phyloP scores from a whole-genome alignment of 129 eudicot genomes.

The Glebionis coronaria region DNA sequence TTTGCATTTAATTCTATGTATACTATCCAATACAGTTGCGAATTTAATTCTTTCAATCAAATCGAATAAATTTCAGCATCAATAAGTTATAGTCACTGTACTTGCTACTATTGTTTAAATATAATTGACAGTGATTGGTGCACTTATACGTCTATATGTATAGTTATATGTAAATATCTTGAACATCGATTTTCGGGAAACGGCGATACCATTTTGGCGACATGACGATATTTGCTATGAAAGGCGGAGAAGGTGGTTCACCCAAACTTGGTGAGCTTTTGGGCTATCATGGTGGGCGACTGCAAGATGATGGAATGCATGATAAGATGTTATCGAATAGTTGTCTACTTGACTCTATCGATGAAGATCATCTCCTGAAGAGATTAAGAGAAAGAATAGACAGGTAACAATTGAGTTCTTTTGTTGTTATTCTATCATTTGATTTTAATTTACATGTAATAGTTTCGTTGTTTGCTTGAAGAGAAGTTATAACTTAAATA shows the following conservation, averaged over 20 bases:
- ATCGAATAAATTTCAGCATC: too few species aligned
- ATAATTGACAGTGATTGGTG: too few species aligned
- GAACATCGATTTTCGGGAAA: neutral
- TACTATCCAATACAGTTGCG: too few species aligned
- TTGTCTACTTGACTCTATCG: slow-evolving; percentile 8
- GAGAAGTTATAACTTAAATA: too few species aligned
- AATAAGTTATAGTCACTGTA: too few species aligned
- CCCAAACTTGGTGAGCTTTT: neutral
- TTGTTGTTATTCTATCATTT: neutral
- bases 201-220: neutral
- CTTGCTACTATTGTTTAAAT: too few species aligned
- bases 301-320: neutral
- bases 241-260: neutral
- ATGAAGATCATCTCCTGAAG: slow-evolving; percentile 20
- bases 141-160: too few species aligned
- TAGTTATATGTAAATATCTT: too few species aligned
- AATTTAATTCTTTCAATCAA: too few species aligned
- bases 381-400: slow-evolving; percentile 16
- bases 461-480: too few species aligned
- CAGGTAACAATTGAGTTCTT: neutral
- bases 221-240: neutral
- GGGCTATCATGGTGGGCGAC: neutral
- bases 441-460: too few species aligned
- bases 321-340: neutral
- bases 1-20: too few species aligned